Evolutionary conservation across 352 stramenopile species (phyloP), one percentile per base, ranked within the genome.

Genomic region (Pythium apleroticum): DNA sequence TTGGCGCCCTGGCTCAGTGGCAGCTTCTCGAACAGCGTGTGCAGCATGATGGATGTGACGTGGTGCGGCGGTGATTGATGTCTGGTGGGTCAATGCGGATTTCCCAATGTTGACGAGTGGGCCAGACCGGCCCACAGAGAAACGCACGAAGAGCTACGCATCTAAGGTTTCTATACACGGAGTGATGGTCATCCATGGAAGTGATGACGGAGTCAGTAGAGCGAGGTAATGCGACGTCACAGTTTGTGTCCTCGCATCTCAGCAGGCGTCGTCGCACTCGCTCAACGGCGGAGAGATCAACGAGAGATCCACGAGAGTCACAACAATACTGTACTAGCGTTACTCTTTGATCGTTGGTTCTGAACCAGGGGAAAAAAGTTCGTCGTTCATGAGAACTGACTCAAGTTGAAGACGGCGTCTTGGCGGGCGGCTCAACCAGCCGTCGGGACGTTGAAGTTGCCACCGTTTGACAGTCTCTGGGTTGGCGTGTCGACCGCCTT

Each of bases 1-100:
- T 92, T 92, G 69, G 80, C 83, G 54, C 71, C 66, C 65, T 93
- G 81, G 68, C 80, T 74, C 25, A 90, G 60, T 31, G 84, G 84
- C 41, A 90, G 70, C 72, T 86, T 88, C 58, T 93, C 68, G 41
- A 93, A 77, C 43, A 91, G 65, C 52, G 53, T 76, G 68, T 75
- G 54, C 62, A 91, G 65, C 80, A 91, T 89, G 28, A 56, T 63
- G 66, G 57, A 25, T 41, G 1, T 27, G 31, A 22, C 8, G 28
- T 55, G 48, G 5, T 35, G 20, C 39, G n/a, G 35, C 37, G 24
- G 22, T 65, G 50, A 57, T 57, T 33, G 20, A 24, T 22, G 33
- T 31, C 57, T 17, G n/a, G n/a, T 53, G 0, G 22, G 22, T 53
- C 41, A 48, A 22, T 48, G 41, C 41, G 41, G 41, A 48, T 24